Evolutionary conservation across 2,329 filamentous ascomycete genomes (phyloP), one percentile per base, ranked within the genome.

Genomic region (Hypoxylon sp.): DNA sequence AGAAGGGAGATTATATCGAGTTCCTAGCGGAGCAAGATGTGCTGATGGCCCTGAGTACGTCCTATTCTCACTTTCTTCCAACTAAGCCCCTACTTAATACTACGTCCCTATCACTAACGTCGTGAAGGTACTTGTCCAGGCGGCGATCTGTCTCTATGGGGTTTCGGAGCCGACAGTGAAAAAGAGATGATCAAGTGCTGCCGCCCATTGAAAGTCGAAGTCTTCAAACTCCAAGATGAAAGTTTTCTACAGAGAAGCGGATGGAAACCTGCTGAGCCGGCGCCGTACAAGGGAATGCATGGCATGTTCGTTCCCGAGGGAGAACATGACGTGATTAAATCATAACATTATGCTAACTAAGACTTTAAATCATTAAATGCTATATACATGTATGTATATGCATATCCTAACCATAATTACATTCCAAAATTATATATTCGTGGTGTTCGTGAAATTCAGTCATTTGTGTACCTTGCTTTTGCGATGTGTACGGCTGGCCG

Each of bases 11-110:
- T 63, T 89, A 85, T 61, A 87, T 95, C 62, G 91, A 93, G 78
- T 94, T 96, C 75, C 88, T 96, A 66, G 92, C 93, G 0, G 93
- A 96, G 82, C 87, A 92, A 74, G 91, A 94, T 76, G 79, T 95
- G 9, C 79, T 96, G 36, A 85, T 87, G 80, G 85, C 84, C 0
- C 55, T 87, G 70, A 87, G 85, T 86, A 74, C 63, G 82, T 78
- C 49, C 21, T 4, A 49, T 32, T 21, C 30, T 4, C 19, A 9
- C 38, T 11, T 13, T 36, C n/a, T 28, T 21, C 34, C 52, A 38
- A 34, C 9, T 19, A 11, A 36, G 50, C 17, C 45, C 23, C 14
- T 28, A 9, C n/a, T n/a, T 46, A 10, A 5, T 23, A 19, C 48
- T 38, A 34, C 58, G 46, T 5, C 32, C 5, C n/a, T 5, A 17